Percentiles rank a stretch among this genome's conserved stretches.
phyloP scores from a whole-genome alignment of 1,284 basidiomycete genomes.

The Malassezia caprae region DNA sequence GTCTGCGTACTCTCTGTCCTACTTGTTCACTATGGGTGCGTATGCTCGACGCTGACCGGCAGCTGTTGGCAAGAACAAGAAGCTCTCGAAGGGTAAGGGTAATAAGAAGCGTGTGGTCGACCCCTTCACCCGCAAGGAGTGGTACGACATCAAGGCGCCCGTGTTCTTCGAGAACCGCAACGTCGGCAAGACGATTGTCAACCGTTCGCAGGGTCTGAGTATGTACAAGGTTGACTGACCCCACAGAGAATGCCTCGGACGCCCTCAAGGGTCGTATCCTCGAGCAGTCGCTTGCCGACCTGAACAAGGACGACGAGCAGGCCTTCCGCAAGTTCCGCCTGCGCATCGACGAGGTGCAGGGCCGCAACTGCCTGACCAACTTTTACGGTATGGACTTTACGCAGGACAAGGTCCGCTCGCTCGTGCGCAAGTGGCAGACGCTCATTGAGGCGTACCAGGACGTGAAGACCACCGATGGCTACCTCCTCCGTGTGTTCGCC shows the following conservation, averaged over 20 bases:
- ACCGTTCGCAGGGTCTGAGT: conserved; percentile 96
- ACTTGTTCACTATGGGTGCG: conserved; percentile 18
- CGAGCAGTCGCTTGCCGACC: conserved; percentile 91
- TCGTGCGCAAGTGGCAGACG: conserved; percentile 99
- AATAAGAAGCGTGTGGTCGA: conserved; percentile 97
- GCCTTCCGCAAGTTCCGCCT: conserved; percentile 99
- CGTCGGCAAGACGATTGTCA: conserved; percentile 96
- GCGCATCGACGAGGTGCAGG: conserved; percentile 92
- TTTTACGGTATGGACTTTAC: conserved; percentile 99
- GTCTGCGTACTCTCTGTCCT: conserved; percentile 1
- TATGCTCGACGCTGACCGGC: neutral
- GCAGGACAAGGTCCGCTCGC: conserved; percentile 97
- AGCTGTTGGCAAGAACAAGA: conserved; percentile 72
- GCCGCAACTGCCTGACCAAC: conserved; percentile 98
- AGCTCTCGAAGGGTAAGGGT: conserved; percentile 99
- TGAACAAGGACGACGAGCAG: conserved; percentile 99
- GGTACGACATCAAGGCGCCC: conserved; percentile 99
- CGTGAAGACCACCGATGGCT: conserved; percentile 98
- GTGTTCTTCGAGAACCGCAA: conserved; percentile 95
- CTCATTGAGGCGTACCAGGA: conserved; percentile 98
- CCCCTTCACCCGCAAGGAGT: conserved; percentile 99
- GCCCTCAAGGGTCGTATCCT: conserved; percentile 94
- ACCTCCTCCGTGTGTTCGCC: conserved; percentile 95
- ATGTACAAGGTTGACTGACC: conserved; percentile 50
- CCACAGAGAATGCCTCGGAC: conserved; percentile 90